Base-by-base conservation (phyloP, 805 yeast species). In the Blastobotrys attinorum region DNA sequence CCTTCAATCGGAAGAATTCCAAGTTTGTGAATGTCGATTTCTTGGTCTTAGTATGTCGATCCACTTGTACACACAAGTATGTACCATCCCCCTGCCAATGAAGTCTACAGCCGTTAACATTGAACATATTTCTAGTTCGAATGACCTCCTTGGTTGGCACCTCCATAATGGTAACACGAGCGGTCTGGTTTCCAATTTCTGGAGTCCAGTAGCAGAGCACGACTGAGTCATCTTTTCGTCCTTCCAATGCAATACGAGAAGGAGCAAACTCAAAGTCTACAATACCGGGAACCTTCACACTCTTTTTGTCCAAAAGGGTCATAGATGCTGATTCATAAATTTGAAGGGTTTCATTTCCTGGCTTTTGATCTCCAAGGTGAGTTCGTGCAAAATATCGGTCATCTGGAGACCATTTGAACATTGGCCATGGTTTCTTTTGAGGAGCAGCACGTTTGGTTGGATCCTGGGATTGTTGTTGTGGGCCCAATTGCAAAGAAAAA, bases 201-300 rank as follows among this genome's bases (percentile, higher is more conserved):
- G 99, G 99, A 38, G 96, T 88, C 98, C 98, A 92, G 71, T 82
- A 92, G 25, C 95, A 80, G 54, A 92, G 73, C 29, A 88, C 68
- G 55, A 81, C 81, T 32, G 62, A 69, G 31, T 45, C 40, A 46
- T 68, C 73, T 53, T 69, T 75, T 43, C 77, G 66, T 46, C 74
- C 76, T 37, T 78, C 75, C 44, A 85, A 71, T 54, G 75, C 71
- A 42, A 87, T 84, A 53, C 85, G 83, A 20, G 87, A 81, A 48
- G 99, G 98, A 22, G 97, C 88, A 76, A 90, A 92, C 63, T 87
- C 94, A 59, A 92, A 92, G 65, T 89, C 96, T 58, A 78, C 78
- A 51, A 92, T 76, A 45, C 88, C 94, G 20, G 83, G 84, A 53
- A 87, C 76, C 65, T 83, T 85, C 58, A 88, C 71, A 54, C 85